Base-by-base conservation (phyloP, 192 early-diverging fungal species). In the Allomyces macrogynus region DNA sequence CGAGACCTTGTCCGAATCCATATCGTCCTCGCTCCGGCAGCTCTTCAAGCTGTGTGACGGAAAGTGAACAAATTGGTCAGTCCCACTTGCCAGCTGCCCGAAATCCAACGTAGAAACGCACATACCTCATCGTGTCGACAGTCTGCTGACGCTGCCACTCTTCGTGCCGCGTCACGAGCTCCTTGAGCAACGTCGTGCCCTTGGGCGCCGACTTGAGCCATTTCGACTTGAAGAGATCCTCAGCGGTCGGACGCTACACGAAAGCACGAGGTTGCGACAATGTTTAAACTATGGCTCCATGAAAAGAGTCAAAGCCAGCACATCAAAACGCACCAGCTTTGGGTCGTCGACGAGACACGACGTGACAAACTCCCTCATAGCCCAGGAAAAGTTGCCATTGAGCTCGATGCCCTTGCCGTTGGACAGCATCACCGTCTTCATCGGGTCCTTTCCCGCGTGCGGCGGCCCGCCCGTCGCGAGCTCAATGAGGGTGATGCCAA, bases 401-500 rank as follows among this genome's bases (percentile, higher is more conserved):
- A 97, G 71, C 64, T 79, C 79, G 25, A 91, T 84, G 0, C 92
- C 90, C 10, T 83, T 73, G 25, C 87, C 85, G 64, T 86, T 83
- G 5, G 90, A 90, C 67, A 95, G 94, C 61, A 93, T 70, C 54
- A 89, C 86, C 54, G 96, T 78, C 54, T 85, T 80, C 78, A 91
- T 84, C 16, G 92, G 91, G 72, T 94, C 90, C 61, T 86, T 80
- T 66, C 97, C 85, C 5, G 91, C 86, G 63, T 91, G 87, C 0
- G 96, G 96, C 20, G 96, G 96, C 60, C 88, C 89, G 22, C 95
- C 95, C 20, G 87, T 94, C 11, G 91, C 89, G 65, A 99, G 85
- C 68, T 99, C 96, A 61, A 95, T 94, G 24, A 95, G 87, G 5
- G 96, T 97, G 70, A 99, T 97, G 7, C 96, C 96, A 26, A 99